phyloP scores from a whole-genome alignment of 2,329 filamentous ascomycete genomes.

The Fusarium sp. region DNA sequence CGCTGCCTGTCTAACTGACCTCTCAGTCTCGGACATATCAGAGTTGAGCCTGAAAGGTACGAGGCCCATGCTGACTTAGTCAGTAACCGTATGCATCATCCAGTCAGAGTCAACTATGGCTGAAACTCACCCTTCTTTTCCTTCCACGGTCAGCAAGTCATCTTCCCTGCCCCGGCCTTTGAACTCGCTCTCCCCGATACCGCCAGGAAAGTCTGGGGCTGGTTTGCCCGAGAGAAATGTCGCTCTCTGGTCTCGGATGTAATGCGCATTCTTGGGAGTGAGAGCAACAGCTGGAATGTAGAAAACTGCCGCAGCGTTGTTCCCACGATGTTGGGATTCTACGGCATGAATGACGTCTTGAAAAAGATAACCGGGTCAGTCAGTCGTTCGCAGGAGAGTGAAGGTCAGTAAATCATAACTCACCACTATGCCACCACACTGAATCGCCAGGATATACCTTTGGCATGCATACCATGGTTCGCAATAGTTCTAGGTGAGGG shows the following conservation, averaged over 20 bases:
- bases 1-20: neutral
- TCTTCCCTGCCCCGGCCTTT: neutral
- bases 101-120: neutral
- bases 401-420: neutral
- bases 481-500: neutral
- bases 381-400: neutral
- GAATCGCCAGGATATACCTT: neutral
- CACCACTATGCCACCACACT: neutral
- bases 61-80: neutral
- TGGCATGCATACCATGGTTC: neutral
- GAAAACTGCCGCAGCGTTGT: neutral
- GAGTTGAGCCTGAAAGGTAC: neutral
- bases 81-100: neutral
- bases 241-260: neutral
- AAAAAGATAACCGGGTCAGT: neutral
- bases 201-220: neutral
- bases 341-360: neutral
- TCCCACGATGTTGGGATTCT: neutral
- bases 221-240: neutral
- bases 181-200: neutral
- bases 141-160: neutral
- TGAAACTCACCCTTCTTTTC: conserved; percentile 1
- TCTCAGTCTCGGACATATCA: neutral
- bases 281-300: neutral
- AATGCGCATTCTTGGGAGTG: neutral